Percentiles rank a stretch among this genome's conserved stretches.
Evolutionary conservation across 2,329 filamentous ascomycete species (phyloP).

Genomic region (Mariannaea sp.): DNA sequence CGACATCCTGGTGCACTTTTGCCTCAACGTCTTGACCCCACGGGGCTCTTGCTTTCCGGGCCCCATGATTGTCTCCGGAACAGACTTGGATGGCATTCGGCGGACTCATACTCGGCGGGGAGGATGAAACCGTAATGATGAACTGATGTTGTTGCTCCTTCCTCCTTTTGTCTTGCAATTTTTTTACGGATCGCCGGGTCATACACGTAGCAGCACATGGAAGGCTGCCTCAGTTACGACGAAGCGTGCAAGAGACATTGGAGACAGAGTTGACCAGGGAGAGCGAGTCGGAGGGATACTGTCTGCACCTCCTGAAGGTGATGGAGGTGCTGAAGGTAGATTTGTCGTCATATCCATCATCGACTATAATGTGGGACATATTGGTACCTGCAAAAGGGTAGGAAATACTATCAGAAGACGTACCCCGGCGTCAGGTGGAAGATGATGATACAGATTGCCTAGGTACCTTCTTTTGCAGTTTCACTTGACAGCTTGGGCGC

Average conservation of each 20-base stretch:
- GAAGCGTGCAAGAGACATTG: constrained; percentile 5
- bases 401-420: too few relatives aligned
- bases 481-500: not conserved
- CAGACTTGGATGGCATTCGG: not conserved
- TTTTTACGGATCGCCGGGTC: constrained; percentile 6
- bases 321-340: not conserved
- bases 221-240: constrained; percentile 8
- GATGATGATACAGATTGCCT: too few relatives aligned
- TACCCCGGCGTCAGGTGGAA: too few relatives aligned
- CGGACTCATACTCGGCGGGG: constrained; percentile 4
- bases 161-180: not conserved
- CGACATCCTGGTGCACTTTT: not conserved
- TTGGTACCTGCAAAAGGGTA: not conserved
- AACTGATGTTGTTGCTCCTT: not conserved
- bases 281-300: too few relatives aligned
- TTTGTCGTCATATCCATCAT: constrained; percentile 13
- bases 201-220: constrained; percentile 5
- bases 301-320: too few relatives aligned
- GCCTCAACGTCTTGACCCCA: not conserved
- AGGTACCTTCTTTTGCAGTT: too few relatives aligned
- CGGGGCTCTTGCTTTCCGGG: too few relatives aligned
- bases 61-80: too few relatives aligned
- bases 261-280: constrained; percentile 6
- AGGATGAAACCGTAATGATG: not conserved
- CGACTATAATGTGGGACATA: constrained; percentile 8